These are phyloP conservation scores for Panaeolus papilionaceus DNA, from an alignment of 768 basidiomycete genomes.

Conservation along the genomic window DNA sequence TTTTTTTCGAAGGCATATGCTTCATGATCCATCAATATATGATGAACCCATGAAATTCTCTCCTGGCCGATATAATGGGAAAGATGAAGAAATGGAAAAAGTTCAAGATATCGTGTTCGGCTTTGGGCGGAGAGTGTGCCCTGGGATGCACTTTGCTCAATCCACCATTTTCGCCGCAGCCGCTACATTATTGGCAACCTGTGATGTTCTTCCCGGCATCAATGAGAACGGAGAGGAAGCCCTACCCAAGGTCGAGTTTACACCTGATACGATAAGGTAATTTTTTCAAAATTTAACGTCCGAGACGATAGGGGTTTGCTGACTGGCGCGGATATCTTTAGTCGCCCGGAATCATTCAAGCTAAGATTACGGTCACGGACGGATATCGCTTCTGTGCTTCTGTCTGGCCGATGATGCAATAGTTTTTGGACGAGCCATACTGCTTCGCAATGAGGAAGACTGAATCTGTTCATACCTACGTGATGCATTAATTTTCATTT, in stretches of 20 bases:
- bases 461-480: no score
- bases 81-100: conserved; percentile 41
- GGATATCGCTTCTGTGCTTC: conserved; percentile 18
- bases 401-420: not conserved
- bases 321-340: conserved; percentile 5
- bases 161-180: conserved; percentile 37
- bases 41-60: conserved; percentile 59
- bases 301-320: not conserved
- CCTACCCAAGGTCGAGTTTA: conserved; percentile 26
- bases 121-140: conserved; percentile 49
- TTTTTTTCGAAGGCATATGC: conserved; percentile 45
- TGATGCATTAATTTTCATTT: no score
- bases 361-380: conserved; percentile 30
- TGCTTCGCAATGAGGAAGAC: no score
- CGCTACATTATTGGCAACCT: conserved; percentile 39
- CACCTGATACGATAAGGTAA: conserved; percentile 27
- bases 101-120: conserved; percentile 45
- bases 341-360: conserved; percentile 31
- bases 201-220: conserved; percentile 38
- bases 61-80: conserved; percentile 59
- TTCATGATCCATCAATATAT: conserved; percentile 62
- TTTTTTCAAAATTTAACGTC: conserved; percentile 14
- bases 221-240: conserved; percentile 35
- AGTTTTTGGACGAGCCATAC: not conserved
- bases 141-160: conserved; percentile 51